Base-by-base conservation (phyloP, 2,329 filamentous ascomycete species). In the Epichloe festucae region DNA sequence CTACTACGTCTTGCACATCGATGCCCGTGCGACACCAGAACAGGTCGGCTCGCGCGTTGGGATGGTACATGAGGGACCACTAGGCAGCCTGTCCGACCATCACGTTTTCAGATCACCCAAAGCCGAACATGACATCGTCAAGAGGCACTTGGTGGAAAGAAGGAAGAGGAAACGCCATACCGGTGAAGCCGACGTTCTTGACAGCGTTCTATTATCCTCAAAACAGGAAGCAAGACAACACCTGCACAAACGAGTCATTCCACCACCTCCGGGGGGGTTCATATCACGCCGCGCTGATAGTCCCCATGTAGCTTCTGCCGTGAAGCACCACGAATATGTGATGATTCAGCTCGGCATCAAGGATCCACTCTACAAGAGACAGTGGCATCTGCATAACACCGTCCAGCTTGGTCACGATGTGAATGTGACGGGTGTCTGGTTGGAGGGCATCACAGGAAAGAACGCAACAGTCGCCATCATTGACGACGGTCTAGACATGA, bases 401-500 rank as follows among this genome's bases (percentile, higher is more conserved):
- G 65, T 85, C 5, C 82, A 95, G 59, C 65, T 81, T 0, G 91
- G 90, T 5, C 87, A 97, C 68, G 93, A 98, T 65, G 79, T 98
- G 62, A 98, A 98, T 62, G 89, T 97, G n/a, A 95, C 89, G 0
- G 89, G 84, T 12, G 77, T 97, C 5, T 98, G 93, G 93, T 65
- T 88, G 59, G 81, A 93, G 59, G 91, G 90, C 4, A 84, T 96
- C 52, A 97, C 91, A 0, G 93, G 93, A 50, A 81, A 88, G 60
- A 91, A 91, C 55, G 79, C 86, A 17, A 95, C 88, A 1, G 89
- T 95, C 2, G 91, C 91, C 51, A 93, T 98, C 59, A 87, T 98
- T 3, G 93, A 98, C 62, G 93, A 98, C 68, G 93, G 93, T 0
- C 69, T 98, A 57, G 93, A 98, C 63, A 93, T 98, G 85, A 81